Evolutionary conservation across 2,329 filamentous ascomycete species (phyloP).

Genomic region (Calonectria leucothoes): DNA sequence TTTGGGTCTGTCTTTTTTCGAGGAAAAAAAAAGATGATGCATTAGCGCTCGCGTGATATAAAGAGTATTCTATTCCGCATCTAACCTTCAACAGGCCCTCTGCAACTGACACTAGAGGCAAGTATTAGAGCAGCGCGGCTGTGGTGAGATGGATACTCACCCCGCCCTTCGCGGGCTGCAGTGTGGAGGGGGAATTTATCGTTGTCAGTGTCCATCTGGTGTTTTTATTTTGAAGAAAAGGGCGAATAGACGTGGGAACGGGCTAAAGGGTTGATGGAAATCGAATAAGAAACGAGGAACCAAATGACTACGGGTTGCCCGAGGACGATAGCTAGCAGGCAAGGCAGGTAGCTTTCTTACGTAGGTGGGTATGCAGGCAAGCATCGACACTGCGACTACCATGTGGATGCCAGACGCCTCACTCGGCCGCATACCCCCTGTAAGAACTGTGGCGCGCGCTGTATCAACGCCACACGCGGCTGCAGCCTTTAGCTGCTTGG

Average conservation of each 20-base stretch:
- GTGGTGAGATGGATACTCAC: conserved; percentile 60
- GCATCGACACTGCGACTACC: neutral
- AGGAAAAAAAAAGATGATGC: too few species aligned
- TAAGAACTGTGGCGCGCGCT: conserved; percentile 32
- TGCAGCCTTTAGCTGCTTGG: conserved; percentile 37
- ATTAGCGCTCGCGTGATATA: neutral
- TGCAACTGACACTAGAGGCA: conserved; percentile 69
- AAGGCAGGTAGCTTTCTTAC: conserved; percentile 12
- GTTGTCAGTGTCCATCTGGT: conserved; percentile 47
- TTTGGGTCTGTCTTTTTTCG: conserved; percentile 80
- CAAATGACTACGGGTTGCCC: neutral
- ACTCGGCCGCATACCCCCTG: conserved; percentile 16
- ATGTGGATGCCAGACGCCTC: neutral
- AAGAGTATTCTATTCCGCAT: conserved; percentile 26
- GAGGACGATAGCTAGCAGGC: conserved; percentile 13
- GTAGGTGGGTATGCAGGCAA: conserved; percentile 13
- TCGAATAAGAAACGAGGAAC: neutral
- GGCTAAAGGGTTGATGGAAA: neutral
- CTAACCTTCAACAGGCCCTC: conserved; percentile 66
- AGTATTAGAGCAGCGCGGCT: conserved; percentile 18
- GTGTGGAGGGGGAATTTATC: conserved; percentile 87
- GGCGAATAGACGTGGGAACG: neutral
- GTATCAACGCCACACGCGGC: conserved; percentile 44
- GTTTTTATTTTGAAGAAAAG: conserved; percentile 5
- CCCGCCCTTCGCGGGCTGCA: conserved; percentile 85